Conservation (phyloP, 345 rosid genomes). For the Eucalyptus curtisii region DNA sequence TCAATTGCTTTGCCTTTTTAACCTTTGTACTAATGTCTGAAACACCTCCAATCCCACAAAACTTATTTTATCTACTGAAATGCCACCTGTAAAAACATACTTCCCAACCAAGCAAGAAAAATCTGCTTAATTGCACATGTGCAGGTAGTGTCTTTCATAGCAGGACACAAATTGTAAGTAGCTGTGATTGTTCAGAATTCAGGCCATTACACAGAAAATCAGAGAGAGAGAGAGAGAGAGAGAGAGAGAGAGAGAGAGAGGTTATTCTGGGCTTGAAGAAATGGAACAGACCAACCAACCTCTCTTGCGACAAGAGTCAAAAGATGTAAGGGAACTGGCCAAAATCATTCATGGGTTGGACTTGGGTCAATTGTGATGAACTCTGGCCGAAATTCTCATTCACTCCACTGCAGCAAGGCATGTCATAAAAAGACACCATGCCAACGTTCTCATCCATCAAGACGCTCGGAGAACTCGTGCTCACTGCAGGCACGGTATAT, state of each 20-base stretch:
- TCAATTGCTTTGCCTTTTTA: neutral
- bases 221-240: neutral
- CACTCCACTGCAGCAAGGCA: slow-evolving; percentile 18
- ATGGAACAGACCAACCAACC: neutral
- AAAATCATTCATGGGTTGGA: slow-evolving; percentile 9
- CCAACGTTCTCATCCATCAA: neutral
- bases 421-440: slow-evolving; percentile 11
- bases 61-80: neutral
- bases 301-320: neutral
- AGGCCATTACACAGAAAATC: neutral
- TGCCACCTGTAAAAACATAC: neutral
- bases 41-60: neutral
- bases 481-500: slow-evolving; percentile 1
- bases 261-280: neutral
- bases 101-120: neutral
- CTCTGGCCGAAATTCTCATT: slow-evolving; percentile 27
- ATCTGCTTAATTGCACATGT: neutral
- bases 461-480: slow-evolving; percentile 1
- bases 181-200: neutral
- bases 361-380: slow-evolving; percentile 10
- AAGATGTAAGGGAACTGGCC: slow-evolving; percentile 25
- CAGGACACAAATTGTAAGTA: neutral
- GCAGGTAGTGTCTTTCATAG: neutral
- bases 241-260: neutral
- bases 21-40: neutral